phyloP scores from a whole-genome alignment of 768 basidiomycete genomes.

The Filobasidium floriforme region DNA sequence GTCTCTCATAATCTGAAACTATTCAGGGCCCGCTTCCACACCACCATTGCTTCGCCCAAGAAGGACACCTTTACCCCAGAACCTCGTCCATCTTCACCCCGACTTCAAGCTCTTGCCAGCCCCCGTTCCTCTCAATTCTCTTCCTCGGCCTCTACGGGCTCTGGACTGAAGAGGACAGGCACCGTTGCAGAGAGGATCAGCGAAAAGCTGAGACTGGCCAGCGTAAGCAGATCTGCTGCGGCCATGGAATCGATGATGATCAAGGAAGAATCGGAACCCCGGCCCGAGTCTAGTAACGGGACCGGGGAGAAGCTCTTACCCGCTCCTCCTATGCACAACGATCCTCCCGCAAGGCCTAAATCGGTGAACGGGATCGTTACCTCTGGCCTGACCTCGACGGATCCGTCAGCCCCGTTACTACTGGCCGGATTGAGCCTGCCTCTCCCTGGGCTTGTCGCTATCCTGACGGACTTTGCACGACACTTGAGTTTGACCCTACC shows the following conservation, averaged over 20 bases:
- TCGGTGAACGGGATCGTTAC: background rate
- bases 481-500: background rate
- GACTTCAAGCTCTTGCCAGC: background rate
- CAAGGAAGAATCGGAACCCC: background rate
- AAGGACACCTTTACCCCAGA: background rate
- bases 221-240: conserved; percentile 14
- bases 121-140: background rate
- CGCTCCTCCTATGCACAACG: background rate
- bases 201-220: conserved; percentile 57
- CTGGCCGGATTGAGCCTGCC: conserved; percentile 5
- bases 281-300: background rate
- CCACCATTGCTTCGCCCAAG: background rate
- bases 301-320: conserved; percentile 4
- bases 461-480: background rate
- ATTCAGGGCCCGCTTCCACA: background rate
- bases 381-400: background rate
- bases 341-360: background rate
- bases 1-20: conserved; percentile 12
- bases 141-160: background rate
- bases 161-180: conserved; percentile 53
- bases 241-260: conserved; percentile 1
- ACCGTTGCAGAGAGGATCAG: conserved; percentile 83
- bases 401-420: conserved; percentile 3
- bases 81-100: background rate
- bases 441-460: background rate